phyloP scores from a whole-genome alignment of 352 stramenopile genomes.

The Stramenopiles sp. region DNA sequence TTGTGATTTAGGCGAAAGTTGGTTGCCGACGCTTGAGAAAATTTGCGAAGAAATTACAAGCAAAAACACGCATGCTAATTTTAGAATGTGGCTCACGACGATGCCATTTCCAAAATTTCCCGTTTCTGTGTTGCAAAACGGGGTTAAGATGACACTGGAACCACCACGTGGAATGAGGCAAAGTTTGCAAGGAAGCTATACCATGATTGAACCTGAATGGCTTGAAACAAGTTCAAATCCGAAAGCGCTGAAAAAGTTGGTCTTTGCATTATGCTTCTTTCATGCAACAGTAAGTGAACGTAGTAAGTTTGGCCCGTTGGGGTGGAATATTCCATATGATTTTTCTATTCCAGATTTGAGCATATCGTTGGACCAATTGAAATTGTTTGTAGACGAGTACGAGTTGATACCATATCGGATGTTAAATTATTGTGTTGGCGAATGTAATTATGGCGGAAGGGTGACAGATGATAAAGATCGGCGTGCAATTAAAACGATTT shows the following conservation, averaged over 20 bases:
- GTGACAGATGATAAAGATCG: conserved; percentile 83
- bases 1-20: conserved; percentile 76
- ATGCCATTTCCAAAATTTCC: conserved; percentile 74
- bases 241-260: conserved; percentile 65
- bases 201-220: conserved; percentile 66
- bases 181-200: conserved; percentile 76
- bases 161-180: conserved; percentile 76
- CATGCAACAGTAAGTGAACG: conserved; percentile 56
- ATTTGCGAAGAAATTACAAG: conserved; percentile 76
- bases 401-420: conserved; percentile 65
- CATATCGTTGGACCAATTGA: conserved; percentile 57
- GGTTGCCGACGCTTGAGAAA: conserved; percentile 76
- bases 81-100: conserved; percentile 78
- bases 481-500: conserved; percentile 49
- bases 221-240: conserved; percentile 59
- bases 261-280: conserved; percentile 84
- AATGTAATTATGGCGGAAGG: conserved; percentile 81
- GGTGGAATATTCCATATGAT: conserved; percentile 67
- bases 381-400: conserved; percentile 50
- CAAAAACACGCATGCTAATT: conserved; percentile 65
- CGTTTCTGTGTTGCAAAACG: conserved; percentile 75
- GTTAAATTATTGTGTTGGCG: conserved; percentile 63
- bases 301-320: conserved; percentile 52
- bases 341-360: conserved; percentile 54
- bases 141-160: conserved; percentile 89